phyloP scores from a whole-genome alignment of 202 grass and related monocot species.

The Carex arenaria region DNA sequence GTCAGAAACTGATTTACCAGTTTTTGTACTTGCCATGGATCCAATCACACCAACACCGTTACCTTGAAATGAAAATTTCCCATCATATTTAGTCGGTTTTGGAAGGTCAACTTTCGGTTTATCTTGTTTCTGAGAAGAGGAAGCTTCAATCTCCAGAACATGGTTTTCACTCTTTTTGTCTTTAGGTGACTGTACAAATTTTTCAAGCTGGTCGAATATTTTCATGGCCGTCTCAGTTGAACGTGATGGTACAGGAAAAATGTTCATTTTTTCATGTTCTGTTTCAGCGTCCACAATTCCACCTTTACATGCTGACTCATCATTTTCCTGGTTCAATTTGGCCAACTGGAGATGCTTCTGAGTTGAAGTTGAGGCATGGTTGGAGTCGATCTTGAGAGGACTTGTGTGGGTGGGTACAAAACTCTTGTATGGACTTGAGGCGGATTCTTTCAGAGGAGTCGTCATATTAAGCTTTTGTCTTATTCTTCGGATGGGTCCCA shows the following conservation, averaged over 20 bases:
- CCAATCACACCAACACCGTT: slow-evolving; percentile 1
- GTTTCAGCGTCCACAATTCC: slow-evolving; percentile 23
- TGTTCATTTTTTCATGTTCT: slow-evolving; percentile 26
- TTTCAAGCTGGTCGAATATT: slow-evolving; percentile 78
- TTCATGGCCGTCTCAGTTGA: slow-evolving; percentile 76
- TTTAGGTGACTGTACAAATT: slow-evolving; percentile 67
- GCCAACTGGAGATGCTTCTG: slow-evolving; percentile 32
- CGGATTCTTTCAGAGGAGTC: slow-evolving; percentile 35
- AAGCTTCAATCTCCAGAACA: slow-evolving; percentile 13
- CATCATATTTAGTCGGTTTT: slow-evolving; percentile 9
- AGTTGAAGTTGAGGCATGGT: slow-evolving; percentile 30
- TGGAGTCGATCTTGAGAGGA: slow-evolving; percentile 28
- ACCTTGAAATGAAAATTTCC: not conserved
- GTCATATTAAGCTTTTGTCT: slow-evolving; percentile 71
- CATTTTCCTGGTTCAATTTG: slow-evolving; percentile 31
- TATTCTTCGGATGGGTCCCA: slow-evolving; percentile 78
- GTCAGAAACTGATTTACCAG: slow-evolving; percentile 18
- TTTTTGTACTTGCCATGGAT: slow-evolving; percentile 5
- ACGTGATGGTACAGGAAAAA: slow-evolving; percentile 37
- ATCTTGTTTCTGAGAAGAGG: slow-evolving; percentile 22
- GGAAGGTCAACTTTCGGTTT: slow-evolving; percentile 9
- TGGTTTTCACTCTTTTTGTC: slow-evolving; percentile 26
- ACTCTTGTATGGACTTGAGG: slow-evolving; percentile 27
- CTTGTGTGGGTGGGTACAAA: slow-evolving; percentile 27
- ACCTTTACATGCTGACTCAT: slow-evolving; percentile 32